Conservation (phyloP, 495 filamentous ascomycete genomes). For the Achaetomiella virescens region DNA sequence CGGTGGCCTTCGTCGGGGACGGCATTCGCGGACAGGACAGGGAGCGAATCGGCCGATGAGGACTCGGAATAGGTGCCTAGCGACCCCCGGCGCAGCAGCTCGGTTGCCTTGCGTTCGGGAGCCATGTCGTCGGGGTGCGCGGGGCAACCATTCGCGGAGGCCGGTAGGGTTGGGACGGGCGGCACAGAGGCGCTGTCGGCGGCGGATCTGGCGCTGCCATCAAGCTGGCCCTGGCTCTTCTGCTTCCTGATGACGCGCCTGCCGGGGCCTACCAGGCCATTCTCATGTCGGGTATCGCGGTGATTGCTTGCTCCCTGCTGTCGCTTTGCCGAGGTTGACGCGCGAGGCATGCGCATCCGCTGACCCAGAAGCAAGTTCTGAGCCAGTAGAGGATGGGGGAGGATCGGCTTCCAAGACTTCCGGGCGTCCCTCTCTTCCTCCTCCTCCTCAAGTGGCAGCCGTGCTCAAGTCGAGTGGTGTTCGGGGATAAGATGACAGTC, state of each 20-base stretch:
- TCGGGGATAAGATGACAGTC: too few relatives aligned
- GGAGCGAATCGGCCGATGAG: constrained; percentile 43
- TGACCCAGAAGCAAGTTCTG: constrained; percentile 47
- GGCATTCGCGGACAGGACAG: constrained; percentile 31
- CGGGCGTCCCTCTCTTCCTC: too few relatives aligned
- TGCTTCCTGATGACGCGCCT: constrained; percentile 59
- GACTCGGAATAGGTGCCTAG: constrained; percentile 44
- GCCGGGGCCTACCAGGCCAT: constrained; percentile 76
- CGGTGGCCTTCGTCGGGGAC: constrained; percentile 46
- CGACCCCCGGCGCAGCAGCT: constrained; percentile 39
- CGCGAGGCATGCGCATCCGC: constrained; percentile 64
- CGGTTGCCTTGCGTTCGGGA: constrained; percentile 34
- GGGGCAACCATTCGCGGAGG: constrained; percentile 32
- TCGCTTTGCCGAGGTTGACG: constrained; percentile 60
- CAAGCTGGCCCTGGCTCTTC: constrained; percentile 44
- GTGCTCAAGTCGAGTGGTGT: too few relatives aligned
- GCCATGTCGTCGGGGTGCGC: constrained; percentile 36
- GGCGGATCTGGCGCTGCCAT: constrained; percentile 24
- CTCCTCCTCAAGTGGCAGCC: too few relatives aligned
- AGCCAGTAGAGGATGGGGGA: constrained; percentile 29
- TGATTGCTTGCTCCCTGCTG: constrained; percentile 56
- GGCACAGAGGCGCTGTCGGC: constrained; percentile 30
- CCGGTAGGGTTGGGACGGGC: constrained; percentile 34
- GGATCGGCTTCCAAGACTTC: too few relatives aligned
- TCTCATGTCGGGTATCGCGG: constrained; percentile 79